Evolutionary conservation across 2,329 filamentous ascomycete genomes (phyloP), one percentile per base, ranked within the genome.

Genomic region (Neonectria neomacrospora): DNA sequence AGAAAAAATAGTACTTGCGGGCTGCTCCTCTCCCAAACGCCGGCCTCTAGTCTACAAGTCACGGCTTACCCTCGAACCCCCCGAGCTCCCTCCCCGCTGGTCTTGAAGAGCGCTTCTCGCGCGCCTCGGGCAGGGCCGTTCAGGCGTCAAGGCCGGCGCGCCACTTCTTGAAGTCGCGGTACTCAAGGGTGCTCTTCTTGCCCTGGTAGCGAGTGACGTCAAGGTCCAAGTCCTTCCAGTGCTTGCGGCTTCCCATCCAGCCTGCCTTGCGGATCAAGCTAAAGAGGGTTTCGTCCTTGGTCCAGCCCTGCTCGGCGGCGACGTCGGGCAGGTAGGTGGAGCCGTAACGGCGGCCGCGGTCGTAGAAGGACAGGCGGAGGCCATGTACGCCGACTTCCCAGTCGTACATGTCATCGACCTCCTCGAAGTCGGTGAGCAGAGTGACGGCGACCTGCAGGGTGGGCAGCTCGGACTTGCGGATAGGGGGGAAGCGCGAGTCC

Each of bases 181-280:
- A 97, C 52, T 79, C 82, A 63, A 96, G 77, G 59, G 83, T 89
- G 58, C 90, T 86, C 82, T 93, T 94, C 80, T 89, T 89, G 20
- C 96, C 96, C 79, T 96, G 92, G 77, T 98, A 99, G 70, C 92
- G 86, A 58, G 94, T 89, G 2, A 96, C 88, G 71, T 89, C 89
- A 76, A 97, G 83, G 54, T 92, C 88, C 20, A 97, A 88, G 63
- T 93, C 90, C 69, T 86, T 86, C 95, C 94, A 98, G 42, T 87
- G 85, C 1, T 91, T 91, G 66, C 85, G 88, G 85, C 90, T 93
- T 1, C 93, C 94, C 61, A 85, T 86, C 94, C 94, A 99, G 1
- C 96, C 96, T 0, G 94, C 94, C 84, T 99, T 99, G 63, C 93
- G 86, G 90, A 97, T 96, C 75, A 98, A 80, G 78, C 92, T 96